Conservation (phyloP, 2,329 filamentous ascomycete species). For the Nothophoma quercina region DNA sequence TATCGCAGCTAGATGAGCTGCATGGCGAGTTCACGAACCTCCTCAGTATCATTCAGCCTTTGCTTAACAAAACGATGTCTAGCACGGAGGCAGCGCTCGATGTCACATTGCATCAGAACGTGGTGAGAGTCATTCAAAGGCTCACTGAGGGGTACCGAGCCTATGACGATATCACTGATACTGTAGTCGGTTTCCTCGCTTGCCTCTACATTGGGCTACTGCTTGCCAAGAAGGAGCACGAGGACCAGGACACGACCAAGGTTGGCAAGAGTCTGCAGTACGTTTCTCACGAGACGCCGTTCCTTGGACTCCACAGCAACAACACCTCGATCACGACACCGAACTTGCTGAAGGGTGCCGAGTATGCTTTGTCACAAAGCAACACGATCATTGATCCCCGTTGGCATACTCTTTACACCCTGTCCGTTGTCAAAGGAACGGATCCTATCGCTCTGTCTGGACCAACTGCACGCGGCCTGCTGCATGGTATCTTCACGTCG, state of each 20-base stretch:
- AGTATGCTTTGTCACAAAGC: conserved; percentile 29
- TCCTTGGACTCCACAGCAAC: conserved; percentile 35
- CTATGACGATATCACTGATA: conserved; percentile 85
- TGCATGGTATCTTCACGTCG: conserved; percentile 72
- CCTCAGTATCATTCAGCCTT: conserved; percentile 53
- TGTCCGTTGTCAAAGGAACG: conserved; percentile 36
- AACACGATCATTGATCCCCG: conserved; percentile 41
- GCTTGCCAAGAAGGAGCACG: conserved; percentile 51
- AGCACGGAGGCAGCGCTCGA: conserved; percentile 37
- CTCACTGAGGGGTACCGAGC: conserved; percentile 74
- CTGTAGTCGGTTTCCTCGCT: conserved; percentile 79
- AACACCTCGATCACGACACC: conserved; percentile 25
- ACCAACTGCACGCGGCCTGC: conserved; percentile 45
- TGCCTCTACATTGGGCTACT: conserved; percentile 79
- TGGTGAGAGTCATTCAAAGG: conserved; percentile 74
- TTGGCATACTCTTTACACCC: conserved; percentile 45
- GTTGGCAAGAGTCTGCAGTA: conserved; percentile 32
- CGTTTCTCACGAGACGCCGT: conserved; percentile 40
- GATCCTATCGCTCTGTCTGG: conserved; percentile 26
- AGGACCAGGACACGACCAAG: conserved; percentile 21
- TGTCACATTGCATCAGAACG: conserved; percentile 58
- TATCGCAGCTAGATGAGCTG: conserved; percentile 72
- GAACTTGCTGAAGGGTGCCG: conserved; percentile 23
- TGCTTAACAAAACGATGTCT: conserved; percentile 34
- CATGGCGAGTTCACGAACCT: conserved; percentile 86